These are phyloP conservation scores for Wallacemonas sp. DNA, from an alignment of 208 protist species.

Conservation along the genomic window DNA sequence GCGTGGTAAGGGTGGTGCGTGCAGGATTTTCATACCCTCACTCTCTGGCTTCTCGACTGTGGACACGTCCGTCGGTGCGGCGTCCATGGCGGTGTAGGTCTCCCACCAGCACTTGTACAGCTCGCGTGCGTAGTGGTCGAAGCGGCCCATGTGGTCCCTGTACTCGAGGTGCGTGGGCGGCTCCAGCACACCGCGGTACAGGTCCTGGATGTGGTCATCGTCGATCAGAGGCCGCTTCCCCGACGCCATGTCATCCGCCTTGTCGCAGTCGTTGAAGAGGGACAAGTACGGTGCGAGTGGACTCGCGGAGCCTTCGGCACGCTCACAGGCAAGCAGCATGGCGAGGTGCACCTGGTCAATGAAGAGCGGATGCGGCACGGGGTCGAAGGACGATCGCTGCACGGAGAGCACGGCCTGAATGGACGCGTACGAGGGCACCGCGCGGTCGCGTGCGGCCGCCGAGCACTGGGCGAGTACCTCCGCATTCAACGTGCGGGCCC, in stretches of 20 bases:
- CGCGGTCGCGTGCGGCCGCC: conserved; percentile 25
- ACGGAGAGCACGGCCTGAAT: conserved; percentile 35
- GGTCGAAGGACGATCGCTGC: conserved; percentile 49
- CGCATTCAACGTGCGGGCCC: conserved; percentile 33
- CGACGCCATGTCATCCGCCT: background rate
- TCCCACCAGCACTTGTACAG: conserved; percentile 53
- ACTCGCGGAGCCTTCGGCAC: conserved; percentile 40
- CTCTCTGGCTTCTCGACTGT: background rate
- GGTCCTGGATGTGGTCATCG: conserved; percentile 56
- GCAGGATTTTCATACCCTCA: background rate
- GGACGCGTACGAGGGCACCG: conserved; percentile 32
- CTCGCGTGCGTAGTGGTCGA: conserved; percentile 49
- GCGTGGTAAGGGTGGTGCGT: background rate
- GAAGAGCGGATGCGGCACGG: conserved; percentile 60
- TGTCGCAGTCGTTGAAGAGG: conserved; percentile 22
- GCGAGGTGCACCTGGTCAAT: conserved; percentile 70
- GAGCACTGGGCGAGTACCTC: conserved; percentile 45
- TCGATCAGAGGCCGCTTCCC: conserved; percentile 35
- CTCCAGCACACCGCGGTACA: conserved; percentile 65
- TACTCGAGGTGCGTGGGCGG: conserved; percentile 60
- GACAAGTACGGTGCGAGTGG: conserved; percentile 51
- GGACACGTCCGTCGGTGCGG: background rate
- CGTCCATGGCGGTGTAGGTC: conserved; percentile 21
- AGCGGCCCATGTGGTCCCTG: conserved; percentile 54
- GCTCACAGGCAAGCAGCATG: conserved; percentile 56